Evolutionary conservation across 805 yeast genomes (phyloP).

Genomic region (Lipomyces japonicus): DNA sequence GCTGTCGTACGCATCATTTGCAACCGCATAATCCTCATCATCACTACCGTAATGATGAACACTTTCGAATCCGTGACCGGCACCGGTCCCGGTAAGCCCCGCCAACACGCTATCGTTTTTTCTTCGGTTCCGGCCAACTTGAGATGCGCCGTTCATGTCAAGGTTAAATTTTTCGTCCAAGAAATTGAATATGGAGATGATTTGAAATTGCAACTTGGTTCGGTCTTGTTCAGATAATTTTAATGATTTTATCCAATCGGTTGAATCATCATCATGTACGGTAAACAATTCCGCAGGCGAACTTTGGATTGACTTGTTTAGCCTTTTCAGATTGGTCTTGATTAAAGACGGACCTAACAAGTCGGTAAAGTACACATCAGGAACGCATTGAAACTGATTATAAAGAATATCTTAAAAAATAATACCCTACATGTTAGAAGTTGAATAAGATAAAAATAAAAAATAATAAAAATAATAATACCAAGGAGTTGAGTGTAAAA

Average conservation of each 20-base stretch:
- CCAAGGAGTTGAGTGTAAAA: conserved; percentile 39
- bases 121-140: conserved; percentile 5
- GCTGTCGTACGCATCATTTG: conserved; percentile 8
- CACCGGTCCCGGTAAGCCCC: conserved; percentile 5
- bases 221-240: background rate
- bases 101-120: conserved; percentile 4
- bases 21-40: conserved; percentile 14
- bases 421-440: background rate
- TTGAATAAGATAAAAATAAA: background rate
- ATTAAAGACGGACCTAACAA: conserved; percentile 34
- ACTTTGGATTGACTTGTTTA: conserved; percentile 9
- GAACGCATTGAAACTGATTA: conserved; percentile 43
- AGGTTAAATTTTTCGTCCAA: conserved; percentile 8
- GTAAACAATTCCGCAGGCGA: background rate
- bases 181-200: background rate
- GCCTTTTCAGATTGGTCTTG: conserved; percentile 18
- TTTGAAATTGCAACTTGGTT: background rate
- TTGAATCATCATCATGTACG: background rate
- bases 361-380: conserved; percentile 45
- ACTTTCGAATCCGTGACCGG: conserved; percentile 28
- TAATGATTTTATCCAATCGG: background rate
- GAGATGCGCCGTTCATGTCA: conserved; percentile 13
- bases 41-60: conserved; percentile 32
- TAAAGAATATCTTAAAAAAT: conserved; percentile 32
- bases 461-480: no score